phyloP scores from a whole-genome alignment of 176 grass and related monocot species.

The Bothriochloa decipiens region DNA sequence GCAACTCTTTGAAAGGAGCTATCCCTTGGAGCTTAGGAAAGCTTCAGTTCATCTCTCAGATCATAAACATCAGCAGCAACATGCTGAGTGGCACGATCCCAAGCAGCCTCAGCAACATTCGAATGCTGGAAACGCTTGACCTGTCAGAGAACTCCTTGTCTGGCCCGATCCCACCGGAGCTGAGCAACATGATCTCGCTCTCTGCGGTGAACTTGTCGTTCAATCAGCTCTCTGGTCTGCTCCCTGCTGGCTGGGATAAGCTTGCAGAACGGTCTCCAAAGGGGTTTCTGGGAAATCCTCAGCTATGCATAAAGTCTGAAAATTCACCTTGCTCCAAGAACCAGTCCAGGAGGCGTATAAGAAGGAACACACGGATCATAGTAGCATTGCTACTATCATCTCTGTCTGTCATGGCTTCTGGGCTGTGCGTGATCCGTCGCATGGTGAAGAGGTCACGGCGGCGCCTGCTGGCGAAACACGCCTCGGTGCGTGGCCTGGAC shows the following conservation, averaged over 20 bases:
- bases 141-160: slow-evolving; percentile 49
- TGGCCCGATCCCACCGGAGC: slow-evolving; percentile 27
- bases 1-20: slow-evolving; percentile 52
- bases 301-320: slow-evolving; percentile 33
- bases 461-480: neutral
- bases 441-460: slow-evolving; percentile 40
- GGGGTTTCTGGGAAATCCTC: slow-evolving; percentile 50
- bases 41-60: slow-evolving; percentile 50
- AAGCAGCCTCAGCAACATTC: slow-evolving; percentile 49
- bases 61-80: slow-evolving; percentile 59
- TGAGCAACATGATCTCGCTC: neutral
- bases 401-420: slow-evolving; percentile 11
- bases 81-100: slow-evolving; percentile 48
- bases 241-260: slow-evolving; percentile 55
- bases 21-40: slow-evolving; percentile 54
- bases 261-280: slow-evolving; percentile 26
- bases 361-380: slow-evolving; percentile 35
- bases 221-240: slow-evolving; percentile 23
- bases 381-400: slow-evolving; percentile 31
- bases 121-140: slow-evolving; percentile 55
- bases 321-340: slow-evolving; percentile 7
- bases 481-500: slow-evolving; percentile 33
- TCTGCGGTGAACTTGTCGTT: neutral
- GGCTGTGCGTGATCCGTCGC: slow-evolving; percentile 30
- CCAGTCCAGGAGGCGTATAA: neutral